phyloP scores from a whole-genome alignment of 2,329 filamentous ascomycete genomes.

The Penicillium oxalicum region DNA sequence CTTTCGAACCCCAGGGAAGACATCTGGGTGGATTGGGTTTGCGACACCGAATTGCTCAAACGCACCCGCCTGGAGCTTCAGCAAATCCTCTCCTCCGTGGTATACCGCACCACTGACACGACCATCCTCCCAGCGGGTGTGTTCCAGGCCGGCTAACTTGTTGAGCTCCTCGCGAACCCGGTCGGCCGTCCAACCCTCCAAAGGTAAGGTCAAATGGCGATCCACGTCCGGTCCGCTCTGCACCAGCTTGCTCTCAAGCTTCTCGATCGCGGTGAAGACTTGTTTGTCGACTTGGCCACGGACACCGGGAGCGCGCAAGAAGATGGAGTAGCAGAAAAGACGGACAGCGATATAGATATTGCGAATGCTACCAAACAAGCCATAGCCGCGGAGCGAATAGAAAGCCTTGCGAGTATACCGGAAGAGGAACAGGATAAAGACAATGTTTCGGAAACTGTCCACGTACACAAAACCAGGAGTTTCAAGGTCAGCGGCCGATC shows the following conservation, averaged over 20 bases:
- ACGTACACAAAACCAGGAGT: neutral
- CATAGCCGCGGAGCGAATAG: constrained; percentile 83
- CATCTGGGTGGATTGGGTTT: constrained; percentile 96
- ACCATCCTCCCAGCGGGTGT: constrained; percentile 95
- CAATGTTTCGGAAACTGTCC: constrained; percentile 69
- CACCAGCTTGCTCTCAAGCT: constrained; percentile 78
- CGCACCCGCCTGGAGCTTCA: constrained; percentile 82
- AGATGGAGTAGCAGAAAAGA: constrained; percentile 72
- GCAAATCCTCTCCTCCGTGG: constrained; percentile 77
- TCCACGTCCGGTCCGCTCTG: constrained; percentile 64
- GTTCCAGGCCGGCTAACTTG: constrained; percentile 75
- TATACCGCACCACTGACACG: constrained; percentile 93
- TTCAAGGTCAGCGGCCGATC: constrained; percentile 6
- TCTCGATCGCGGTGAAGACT: constrained; percentile 70
- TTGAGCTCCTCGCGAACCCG: constrained; percentile 73
- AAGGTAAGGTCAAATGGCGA: constrained; percentile 70
- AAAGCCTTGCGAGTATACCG: constrained; percentile 74
- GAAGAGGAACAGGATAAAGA: constrained; percentile 83
- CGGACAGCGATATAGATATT: constrained; percentile 68
- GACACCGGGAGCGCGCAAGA: constrained; percentile 80
- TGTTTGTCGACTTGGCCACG: constrained; percentile 79
- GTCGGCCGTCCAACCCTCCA: constrained; percentile 75
- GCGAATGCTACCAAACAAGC: constrained; percentile 69
- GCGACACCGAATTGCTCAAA: constrained; percentile 91
- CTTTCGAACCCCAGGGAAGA: constrained; percentile 95